Percentiles rank a stretch among this genome's conserved stretches.
phyloP scores from a whole-genome alignment of 495 filamentous ascomycete species.

The Rostrohypoxylon terebratum region DNA sequence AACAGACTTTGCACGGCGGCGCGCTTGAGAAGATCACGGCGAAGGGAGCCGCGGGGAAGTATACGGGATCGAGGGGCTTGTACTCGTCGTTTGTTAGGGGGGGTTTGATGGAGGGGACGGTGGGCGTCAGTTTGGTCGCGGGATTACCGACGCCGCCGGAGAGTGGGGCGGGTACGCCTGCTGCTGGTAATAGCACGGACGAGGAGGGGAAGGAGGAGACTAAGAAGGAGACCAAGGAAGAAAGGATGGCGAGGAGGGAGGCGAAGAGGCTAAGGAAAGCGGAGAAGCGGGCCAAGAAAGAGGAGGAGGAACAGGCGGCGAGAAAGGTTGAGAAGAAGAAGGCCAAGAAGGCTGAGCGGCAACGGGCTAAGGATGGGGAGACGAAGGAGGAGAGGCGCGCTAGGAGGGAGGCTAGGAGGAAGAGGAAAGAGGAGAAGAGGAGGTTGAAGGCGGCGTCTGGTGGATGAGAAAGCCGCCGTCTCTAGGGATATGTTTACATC shows the following conservation, averaged over 20 bases:
- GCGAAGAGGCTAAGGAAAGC: conserved; percentile 54
- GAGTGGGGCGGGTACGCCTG: conserved; percentile 50
- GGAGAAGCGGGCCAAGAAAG: conserved; percentile 52
- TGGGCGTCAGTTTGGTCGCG: conserved; percentile 50
- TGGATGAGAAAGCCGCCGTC: conserved; percentile 2
- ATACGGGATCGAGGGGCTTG: conserved; percentile 67
- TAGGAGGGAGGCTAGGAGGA: conserved; percentile 52
- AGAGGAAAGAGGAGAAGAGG: conserved; percentile 58
- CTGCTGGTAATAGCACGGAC: conserved; percentile 37
- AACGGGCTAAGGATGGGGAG: conserved; percentile 46
- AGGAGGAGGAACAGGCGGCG: conserved; percentile 38
- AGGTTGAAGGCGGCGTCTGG: conserved; percentile 30
- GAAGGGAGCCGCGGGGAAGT: conserved; percentile 56
- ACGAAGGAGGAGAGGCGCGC: conserved; percentile 54
- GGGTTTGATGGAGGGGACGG: conserved; percentile 75
- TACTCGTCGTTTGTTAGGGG: conserved; percentile 87
- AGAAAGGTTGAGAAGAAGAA: conserved; percentile 50
- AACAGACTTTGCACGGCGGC: conserved; percentile 62
- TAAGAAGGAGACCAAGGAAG: conserved; percentile 54
- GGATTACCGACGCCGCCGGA: conserved; percentile 41
- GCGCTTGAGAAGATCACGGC: conserved; percentile 64
- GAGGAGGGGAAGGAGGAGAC: conserved; percentile 18
- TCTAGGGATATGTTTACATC: background rate
- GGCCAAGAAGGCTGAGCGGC: conserved; percentile 48
- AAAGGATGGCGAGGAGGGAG: conserved; percentile 51